Base-by-base conservation (phyloP, 2,329 filamentous ascomycete genomes). In the Ceratocystiopsis minuta region DNA sequence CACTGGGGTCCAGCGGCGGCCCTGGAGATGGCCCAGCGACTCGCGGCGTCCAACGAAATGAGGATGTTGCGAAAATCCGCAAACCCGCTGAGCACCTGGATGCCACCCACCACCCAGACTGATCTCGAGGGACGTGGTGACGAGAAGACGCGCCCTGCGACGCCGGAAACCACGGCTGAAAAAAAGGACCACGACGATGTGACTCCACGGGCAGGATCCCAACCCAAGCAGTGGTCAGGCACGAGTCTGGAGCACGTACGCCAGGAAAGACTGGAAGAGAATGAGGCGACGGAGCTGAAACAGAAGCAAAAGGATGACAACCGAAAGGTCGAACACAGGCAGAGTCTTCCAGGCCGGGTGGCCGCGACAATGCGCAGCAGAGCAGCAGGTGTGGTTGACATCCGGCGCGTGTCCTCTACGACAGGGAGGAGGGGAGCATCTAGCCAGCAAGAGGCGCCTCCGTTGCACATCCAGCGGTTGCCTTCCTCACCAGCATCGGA, bases 1-100 rank as follows among this genome's bases (percentile, higher is more conserved):
- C 62, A 71, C 49, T 73, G 61, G 70, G 67, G 67, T 0, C 48
- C 55, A 3, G 52, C 58, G 13, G 64, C 61, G 6, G 67, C 67
- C 4, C 55, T 54, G 15, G 55, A 64, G 36, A 58, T 62, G 43
- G 61, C 67, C 49, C 54, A 57, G 35, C 57, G 53, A 4, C 51
- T 56, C 6, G 39, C 44, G 1, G 36, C 43, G 2, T 45, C 46
- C 3, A 43, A 37, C 4, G 41, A 38, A 24, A 28, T 43, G 34
- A 20, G 40, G 15, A 32, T 37, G 36, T 18, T 38, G 14, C 37
- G 46, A 6, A 39, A 36, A 31, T 15, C 43, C 6, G 46, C 41
- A 10, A 43, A 43, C 12, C 35, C 42, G 3, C 16, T 31, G 2
- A 5, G 11, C 4, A n/a, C 36, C 2, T 37, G 39, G 34, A 16